Base-by-base conservation (phyloP, 139 green algal genomes). In the Chlamydomonas asymmetrica region DNA sequence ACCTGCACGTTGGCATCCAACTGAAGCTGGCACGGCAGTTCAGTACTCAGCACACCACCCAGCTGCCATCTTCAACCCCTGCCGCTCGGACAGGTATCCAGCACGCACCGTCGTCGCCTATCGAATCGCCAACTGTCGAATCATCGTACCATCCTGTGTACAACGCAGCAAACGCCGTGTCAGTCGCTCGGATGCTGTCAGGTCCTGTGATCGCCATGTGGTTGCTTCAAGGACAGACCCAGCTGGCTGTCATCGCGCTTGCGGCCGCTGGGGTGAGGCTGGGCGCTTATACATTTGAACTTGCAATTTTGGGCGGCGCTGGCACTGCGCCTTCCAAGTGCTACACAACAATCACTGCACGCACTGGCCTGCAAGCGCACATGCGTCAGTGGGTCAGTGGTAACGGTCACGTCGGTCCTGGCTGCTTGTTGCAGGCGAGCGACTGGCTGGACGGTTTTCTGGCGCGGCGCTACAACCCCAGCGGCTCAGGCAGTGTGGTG, bases 371-470 rank as follows among this genome's bases (percentile, higher is more conserved):
- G 45, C 45, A 52, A 10, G 13, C 13, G 13, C 56, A 6, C 56
- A 1, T 63, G 22, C 29, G 29, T 31, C n/a, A n/a, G n/a, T n/a
- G n/a, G n/a, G 1, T 35, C 23, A 29, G 10, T 63, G 2, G 22
- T 38, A 5, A 25, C 56, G 4, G 10, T 2, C 56, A 9, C 5
- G 9, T 4, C 23, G 29, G 22, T 29, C 5, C 3, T 9, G 7
- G 5, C 31, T 32, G 3, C 34, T 29, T 13, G 6, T 32, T 66
- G n/a, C 70, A 92, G 87, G 77, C 71, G 0, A 92, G 82, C 5
- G 93, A 97, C 78, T 97, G 93, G 93, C 66, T 88, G 0, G 93
- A 97, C 64, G 93, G 93, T 38, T 93, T 81, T 9, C 59, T 93
- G 5, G 93, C 94, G 1, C 85, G 90, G 37, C 67, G 71, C 4